A percentile compares a stretch with the other conserved stretches of the same genome.
Evolutionary conservation across 331 rosid genomes (phyloP).

Genomic region (Saraca asoca): DNA sequence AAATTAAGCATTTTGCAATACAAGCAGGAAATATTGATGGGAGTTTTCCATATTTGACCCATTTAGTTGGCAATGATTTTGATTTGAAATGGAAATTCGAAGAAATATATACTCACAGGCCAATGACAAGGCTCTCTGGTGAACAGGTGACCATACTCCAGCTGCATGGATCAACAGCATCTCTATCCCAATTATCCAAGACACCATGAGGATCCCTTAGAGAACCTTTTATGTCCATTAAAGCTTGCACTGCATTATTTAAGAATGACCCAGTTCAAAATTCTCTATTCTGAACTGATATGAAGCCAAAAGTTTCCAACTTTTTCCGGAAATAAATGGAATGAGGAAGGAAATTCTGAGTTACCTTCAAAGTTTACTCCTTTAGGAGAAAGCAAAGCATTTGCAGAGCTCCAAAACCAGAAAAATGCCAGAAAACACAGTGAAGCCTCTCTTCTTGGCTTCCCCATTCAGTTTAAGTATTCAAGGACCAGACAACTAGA

Average conservation of each 20-base stretch:
- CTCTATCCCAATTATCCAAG: conserved; percentile 88
- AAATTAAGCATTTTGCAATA: not conserved
- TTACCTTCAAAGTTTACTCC: conserved; percentile 99
- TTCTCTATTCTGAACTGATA: conserved; percentile 20
- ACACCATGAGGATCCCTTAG: conserved; percentile 92
- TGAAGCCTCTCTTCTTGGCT: conserved; percentile 45
- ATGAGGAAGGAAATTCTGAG: conserved; percentile 6
- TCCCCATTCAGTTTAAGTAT: conserved; percentile 45
- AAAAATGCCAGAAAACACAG: conserved; percentile 51
- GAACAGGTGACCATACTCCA: conserved; percentile 99
- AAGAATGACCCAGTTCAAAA: conserved; percentile 39
- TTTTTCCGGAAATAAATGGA: conserved; percentile 10
- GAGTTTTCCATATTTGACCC: not conserved
- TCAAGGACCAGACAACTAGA: conserved; percentile 28
- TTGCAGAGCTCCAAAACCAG: conserved; percentile 44
- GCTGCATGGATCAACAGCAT: conserved; percentile 98
- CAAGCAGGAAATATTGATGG: not conserved
- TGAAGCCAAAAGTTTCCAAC: conserved; percentile 8
- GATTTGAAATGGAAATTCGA: conserved; percentile 30
- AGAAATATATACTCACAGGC: conserved; percentile 60
- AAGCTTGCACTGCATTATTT: conserved; percentile 72
- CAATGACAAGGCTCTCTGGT: conserved; percentile 72
- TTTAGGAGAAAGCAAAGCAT: conserved; percentile 82
- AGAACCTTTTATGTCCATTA: conserved; percentile 71
- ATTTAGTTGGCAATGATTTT: not conserved